phyloP scores from a whole-genome alignment of 192 early-diverging fungal genomes.

The Podila minutissima region DNA sequence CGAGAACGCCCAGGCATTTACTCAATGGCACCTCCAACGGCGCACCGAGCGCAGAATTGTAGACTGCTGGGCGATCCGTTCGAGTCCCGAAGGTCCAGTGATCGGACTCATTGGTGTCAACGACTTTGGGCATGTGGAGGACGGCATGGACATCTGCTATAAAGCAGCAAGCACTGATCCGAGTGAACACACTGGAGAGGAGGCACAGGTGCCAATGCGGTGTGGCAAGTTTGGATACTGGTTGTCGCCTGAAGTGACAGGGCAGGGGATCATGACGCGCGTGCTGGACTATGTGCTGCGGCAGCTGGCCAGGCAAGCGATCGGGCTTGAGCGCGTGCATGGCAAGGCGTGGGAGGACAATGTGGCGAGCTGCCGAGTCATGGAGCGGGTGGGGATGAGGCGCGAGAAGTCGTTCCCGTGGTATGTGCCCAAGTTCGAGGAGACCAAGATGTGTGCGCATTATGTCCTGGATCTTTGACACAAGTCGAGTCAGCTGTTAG shows the following conservation, averaged over 20 bases:
- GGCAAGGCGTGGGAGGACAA: constrained; percentile 5
- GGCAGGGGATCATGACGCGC: constrained; percentile 4
- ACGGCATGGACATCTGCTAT: neutral
- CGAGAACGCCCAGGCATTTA: neutral
- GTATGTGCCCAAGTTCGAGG: constrained; percentile 6
- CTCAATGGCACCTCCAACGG: neutral
- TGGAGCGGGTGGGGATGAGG: constrained; percentile 3
- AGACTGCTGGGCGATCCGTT: constrained; percentile 26
- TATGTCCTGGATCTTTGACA: neutral
- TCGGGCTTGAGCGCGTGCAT: constrained; percentile 10
- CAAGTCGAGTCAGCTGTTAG: too few species aligned
- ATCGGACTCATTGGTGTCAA: constrained; percentile 23
- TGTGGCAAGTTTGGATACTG: constrained; percentile 15
- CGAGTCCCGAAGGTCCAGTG: constrained; percentile 7
- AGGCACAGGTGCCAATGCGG: neutral
- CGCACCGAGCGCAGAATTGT: neutral
- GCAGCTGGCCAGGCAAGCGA: neutral
- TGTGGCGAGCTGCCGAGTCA: neutral
- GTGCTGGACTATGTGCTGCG: neutral
- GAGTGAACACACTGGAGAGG: neutral
- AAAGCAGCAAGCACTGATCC: too few species aligned
- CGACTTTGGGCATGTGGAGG: constrained; percentile 15
- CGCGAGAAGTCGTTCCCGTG: neutral
- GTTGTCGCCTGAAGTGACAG: constrained; percentile 7
- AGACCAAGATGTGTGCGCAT: constrained; percentile 10